Evolutionary conservation across 2,329 filamentous ascomycete genomes (phyloP).

Genomic region (Monilinia fructicola): DNA sequence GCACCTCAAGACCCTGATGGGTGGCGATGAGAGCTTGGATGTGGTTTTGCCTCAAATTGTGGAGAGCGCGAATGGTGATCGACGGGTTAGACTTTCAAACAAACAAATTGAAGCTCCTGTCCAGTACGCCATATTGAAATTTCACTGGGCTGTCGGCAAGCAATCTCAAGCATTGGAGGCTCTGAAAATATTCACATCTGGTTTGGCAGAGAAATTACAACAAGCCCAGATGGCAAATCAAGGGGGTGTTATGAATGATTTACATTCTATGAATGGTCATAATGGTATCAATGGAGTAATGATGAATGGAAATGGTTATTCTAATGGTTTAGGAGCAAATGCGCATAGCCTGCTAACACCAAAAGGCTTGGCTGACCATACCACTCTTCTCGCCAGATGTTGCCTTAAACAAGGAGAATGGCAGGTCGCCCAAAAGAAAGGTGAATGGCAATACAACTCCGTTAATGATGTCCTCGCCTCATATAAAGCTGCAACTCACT

Average conservation of each 20-base stretch:
- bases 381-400: constrained; percentile 83
- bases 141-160: constrained; percentile 86
- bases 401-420: constrained; percentile 96
- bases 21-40: constrained; percentile 63
- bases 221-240: constrained; percentile 36
- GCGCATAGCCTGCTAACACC: constrained; percentile 29
- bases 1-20: constrained; percentile 87
- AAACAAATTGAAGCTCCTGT: constrained; percentile 62
- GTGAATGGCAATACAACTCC: constrained; percentile 84
- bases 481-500: constrained; percentile 87
- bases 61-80: constrained; percentile 37
- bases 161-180: constrained; percentile 59
- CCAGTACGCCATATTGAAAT: constrained; percentile 96
- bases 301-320: constrained; percentile 46
- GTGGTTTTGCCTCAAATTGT: constrained; percentile 52
- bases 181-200: constrained; percentile 60
- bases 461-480: constrained; percentile 88
- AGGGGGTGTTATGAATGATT: constrained; percentile 35
- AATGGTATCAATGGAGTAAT: constrained; percentile 43
- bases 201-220: constrained; percentile 49
- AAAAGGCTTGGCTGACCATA: constrained; percentile 58
- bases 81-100: constrained; percentile 25
- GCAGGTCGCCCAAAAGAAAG: constrained; percentile 81
- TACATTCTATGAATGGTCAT: constrained; percentile 38
- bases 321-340: constrained; percentile 44